Evolutionary conservation across 768 basidiomycete genomes (phyloP), one percentile per base, ranked within the genome.

Genomic region (Boletales sp.): DNA sequence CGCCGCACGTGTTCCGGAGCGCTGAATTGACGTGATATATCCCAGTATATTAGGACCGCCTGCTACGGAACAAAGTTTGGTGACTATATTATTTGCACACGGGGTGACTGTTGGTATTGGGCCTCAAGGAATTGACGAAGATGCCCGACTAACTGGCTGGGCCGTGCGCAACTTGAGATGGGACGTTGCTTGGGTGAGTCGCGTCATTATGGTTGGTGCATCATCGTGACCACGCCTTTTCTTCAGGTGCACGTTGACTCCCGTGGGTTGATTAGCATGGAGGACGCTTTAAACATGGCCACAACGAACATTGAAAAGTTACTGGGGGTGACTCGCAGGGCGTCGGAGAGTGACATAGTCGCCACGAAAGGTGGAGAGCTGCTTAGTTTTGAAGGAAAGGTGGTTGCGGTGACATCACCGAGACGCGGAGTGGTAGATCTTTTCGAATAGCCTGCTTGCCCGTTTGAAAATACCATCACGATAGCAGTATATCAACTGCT

Each of bases 151-250:
- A 88, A 94, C 65, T 76, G 92, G 48, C 73, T 98, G 51, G 74
- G 97, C 47, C 75, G 96, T 44, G 90, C 94, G 7, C 87, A 91
- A 55, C 87, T 87, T 47, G 90, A 94, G 36, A 84, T 67, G 94
- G 97, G 64, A 98, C 80, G 63, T 68, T 87, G 65, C 80, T 87
- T 48, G 98, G 95, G 96, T 96, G 94, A 87, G 94, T 87, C 44
- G 14, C 17, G 11, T 15, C 7, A 21, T 30, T 33, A 31, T 42
- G 39, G 13, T 11, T 8, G 18, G 33, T 18, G 25, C n/a, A 21
- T 15, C 15, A 9, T 28, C 35, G n/a, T 42, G 41, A 57, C 39
- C 38, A 1, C 28, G 33, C n/a, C 3, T 44, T 43, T 21, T 21
- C 41, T 35, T 14, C 36, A 72, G 74, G 71, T 54, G 6, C 61